phyloP scores from a whole-genome alignment of 345 rosid species.

The Cardamine occulta region DNA sequence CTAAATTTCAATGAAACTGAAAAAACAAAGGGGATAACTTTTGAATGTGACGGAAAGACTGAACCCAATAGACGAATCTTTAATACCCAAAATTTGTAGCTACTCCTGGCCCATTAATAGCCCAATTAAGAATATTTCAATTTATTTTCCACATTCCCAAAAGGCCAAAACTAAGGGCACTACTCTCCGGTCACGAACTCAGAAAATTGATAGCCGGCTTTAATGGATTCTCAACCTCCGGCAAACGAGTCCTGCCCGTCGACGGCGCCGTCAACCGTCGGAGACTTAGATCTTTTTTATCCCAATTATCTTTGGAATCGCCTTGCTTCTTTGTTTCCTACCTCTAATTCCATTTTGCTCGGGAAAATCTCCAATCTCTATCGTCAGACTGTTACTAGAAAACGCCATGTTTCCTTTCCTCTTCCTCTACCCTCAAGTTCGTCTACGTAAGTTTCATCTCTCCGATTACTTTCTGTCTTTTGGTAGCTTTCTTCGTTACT shows the following conservation, averaged over 20 bases:
- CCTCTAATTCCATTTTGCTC: conserved; percentile 47
- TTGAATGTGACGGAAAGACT: too few species aligned
- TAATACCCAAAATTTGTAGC: not conserved
- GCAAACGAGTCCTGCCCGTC: conserved; percentile 38
- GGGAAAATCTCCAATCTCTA: conserved; percentile 57
- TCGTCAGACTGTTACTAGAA: conserved; percentile 51
- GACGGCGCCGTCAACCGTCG: conserved; percentile 33
- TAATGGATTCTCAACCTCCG: conserved; percentile 48
- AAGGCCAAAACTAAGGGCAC: not conserved
- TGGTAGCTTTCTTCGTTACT: conserved; percentile 9
- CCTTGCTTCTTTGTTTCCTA: conserved; percentile 49
- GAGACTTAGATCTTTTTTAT: conserved; percentile 55
- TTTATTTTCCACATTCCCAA: not conserved
- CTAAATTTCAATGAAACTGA: too few species aligned
- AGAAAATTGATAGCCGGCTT: conserved; percentile 11
- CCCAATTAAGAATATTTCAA: conserved; percentile 16
- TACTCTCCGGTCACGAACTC: not conserved
- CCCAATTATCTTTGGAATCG: conserved; percentile 59
- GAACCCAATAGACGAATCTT: not conserved
- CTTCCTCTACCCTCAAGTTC: conserved; percentile 67
- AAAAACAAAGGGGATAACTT: too few species aligned
- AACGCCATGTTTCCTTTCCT: conserved; percentile 68
- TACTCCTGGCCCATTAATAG: not conserved
- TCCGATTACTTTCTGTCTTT: not conserved
- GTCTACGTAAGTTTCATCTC: conserved; percentile 52